Percentiles rank a stretch among this genome's conserved stretches.
These are phyloP conservation scores for Alternaria panax DNA, from an alignment of 2,329 filamentous ascomycete species.

Conservation along the genomic window DNA sequence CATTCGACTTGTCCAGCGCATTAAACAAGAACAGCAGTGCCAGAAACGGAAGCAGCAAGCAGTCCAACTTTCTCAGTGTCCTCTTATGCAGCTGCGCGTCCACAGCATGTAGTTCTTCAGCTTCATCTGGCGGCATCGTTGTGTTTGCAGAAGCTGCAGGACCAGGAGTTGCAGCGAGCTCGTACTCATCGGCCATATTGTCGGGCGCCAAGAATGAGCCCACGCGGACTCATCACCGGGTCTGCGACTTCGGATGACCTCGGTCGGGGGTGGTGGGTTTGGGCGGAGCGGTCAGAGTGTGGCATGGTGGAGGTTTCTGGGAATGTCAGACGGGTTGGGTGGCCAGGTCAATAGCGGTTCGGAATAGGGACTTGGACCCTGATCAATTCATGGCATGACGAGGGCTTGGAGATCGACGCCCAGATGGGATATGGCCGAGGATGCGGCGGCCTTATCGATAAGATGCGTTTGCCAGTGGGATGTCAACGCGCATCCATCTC, in stretches of 20 bases:
- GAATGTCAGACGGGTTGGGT: neutral
- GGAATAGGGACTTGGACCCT: constrained; percentile 6
- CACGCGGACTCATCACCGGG: constrained; percentile 18
- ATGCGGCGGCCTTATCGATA: constrained; percentile 15
- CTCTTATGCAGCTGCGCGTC: constrained; percentile 37
- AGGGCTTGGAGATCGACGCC: constrained; percentile 4
- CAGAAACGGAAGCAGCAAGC: constrained; percentile 60
- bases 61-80: constrained; percentile 59
- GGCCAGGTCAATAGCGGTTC: neutral
- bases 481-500: no score
- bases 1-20: constrained; percentile 61
- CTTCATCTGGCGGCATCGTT: constrained; percentile 19
- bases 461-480: neutral
- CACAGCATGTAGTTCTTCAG: constrained; percentile 1
- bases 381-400: neutral
- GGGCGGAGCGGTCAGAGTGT: neutral
- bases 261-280: neutral
- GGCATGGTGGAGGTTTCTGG: neutral
- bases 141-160: constrained; percentile 6
- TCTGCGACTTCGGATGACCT: constrained; percentile 10
- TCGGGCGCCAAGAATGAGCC: constrained; percentile 20
- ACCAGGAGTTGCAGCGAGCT: constrained; percentile 18
- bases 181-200: constrained; percentile 21
- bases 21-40: constrained; percentile 62
- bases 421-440: neutral